phyloP scores from a whole-genome alignment of 108 stramenopile species.

The Pelagomonas calceolata region DNA sequence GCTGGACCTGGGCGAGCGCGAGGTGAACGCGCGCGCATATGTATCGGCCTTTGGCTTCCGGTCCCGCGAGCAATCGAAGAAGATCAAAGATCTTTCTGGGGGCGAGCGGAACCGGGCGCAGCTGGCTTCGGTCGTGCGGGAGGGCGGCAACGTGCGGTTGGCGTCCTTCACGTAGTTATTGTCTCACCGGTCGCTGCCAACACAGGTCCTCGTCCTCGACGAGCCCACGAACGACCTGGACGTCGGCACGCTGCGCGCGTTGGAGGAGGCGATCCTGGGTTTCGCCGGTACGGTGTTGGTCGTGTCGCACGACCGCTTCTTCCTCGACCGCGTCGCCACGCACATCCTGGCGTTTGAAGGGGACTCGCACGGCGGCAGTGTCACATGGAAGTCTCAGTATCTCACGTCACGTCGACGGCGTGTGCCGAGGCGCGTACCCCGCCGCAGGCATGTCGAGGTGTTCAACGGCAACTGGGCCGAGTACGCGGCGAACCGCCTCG shows the following conservation, averaged over 20 bases:
- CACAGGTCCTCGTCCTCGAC: slow-evolving; percentile 68
- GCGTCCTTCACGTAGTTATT: too few species aligned
- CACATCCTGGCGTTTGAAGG: slow-evolving; percentile 92
- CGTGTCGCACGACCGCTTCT: slow-evolving; percentile 89
- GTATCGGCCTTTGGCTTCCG: slow-evolving; percentile 83
- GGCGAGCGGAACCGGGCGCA: slow-evolving; percentile 87
- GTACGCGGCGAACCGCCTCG: slow-evolving; percentile 57
- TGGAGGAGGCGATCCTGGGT: slow-evolving; percentile 80
- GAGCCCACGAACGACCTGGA: slow-evolving; percentile 93
- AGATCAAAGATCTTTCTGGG: slow-evolving; percentile 66
- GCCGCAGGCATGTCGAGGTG: too few species aligned
- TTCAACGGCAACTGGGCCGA: slow-evolving; percentile 81
- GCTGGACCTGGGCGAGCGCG: slow-evolving; percentile 64
- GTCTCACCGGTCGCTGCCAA: slow-evolving; percentile 32
- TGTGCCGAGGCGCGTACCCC: too few species aligned
- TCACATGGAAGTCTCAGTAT: too few species aligned
- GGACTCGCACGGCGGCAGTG: slow-evolving; percentile 35
- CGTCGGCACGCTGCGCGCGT: slow-evolving; percentile 64
- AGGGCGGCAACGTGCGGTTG: slow-evolving; percentile 71
- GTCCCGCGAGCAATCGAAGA: slow-evolving; percentile 65
- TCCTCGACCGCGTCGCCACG: slow-evolving; percentile 81
- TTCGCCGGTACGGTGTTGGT: slow-evolving; percentile 88
- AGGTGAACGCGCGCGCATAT: slow-evolving; percentile 72
- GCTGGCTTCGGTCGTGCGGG: slow-evolving; percentile 72
- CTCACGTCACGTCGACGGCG: too few species aligned